Percentiles rank a stretch among this genome's conserved stretches.
Evolutionary conservation across 208 protist species (phyloP).

Genomic region (Acanthamoeba quina): DNA sequence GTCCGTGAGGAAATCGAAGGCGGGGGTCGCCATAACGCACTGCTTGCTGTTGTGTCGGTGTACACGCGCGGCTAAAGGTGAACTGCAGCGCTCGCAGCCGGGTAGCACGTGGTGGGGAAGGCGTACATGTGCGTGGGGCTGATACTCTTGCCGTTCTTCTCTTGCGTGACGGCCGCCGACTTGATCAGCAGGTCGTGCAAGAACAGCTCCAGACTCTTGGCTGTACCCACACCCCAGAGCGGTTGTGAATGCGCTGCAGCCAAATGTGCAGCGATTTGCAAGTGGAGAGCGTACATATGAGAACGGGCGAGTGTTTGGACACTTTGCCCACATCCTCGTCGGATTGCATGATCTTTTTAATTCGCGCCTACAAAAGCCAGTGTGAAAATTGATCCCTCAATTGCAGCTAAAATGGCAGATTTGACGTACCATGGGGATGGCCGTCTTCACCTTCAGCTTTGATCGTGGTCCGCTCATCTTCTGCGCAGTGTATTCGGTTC

Average conservation of each 20-base stretch:
- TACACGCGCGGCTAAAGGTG: background rate
- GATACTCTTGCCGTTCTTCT: constrained; percentile 37
- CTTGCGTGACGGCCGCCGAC: background rate
- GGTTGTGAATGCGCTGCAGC: background rate
- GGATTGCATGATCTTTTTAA: constrained; percentile 66
- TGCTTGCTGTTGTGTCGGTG: constrained; percentile 42
- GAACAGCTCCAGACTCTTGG: constrained; percentile 56
- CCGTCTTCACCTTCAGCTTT: constrained; percentile 28
- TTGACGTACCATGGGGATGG: constrained; percentile 10
- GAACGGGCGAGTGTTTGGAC: constrained; percentile 49
- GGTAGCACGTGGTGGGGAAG: background rate
- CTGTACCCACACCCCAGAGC: background rate
- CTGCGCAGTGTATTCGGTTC: background rate
- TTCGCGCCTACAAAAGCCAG: constrained; percentile 38
- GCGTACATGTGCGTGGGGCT: constrained; percentile 49
- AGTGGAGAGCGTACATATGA: constrained; percentile 21
- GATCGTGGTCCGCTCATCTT: constrained; percentile 34
- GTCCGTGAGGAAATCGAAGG: constrained; percentile 38
- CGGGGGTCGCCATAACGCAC: background rate
- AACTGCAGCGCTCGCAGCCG: background rate
- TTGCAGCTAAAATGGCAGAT: background rate
- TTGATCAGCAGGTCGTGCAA: constrained; percentile 30
- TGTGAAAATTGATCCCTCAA: background rate
- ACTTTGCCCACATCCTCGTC: constrained; percentile 66
- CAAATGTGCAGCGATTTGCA: background rate